phyloP scores from a whole-genome alignment of 2,329 filamentous ascomycete genomes.

The Hypoxylon sp. region DNA sequence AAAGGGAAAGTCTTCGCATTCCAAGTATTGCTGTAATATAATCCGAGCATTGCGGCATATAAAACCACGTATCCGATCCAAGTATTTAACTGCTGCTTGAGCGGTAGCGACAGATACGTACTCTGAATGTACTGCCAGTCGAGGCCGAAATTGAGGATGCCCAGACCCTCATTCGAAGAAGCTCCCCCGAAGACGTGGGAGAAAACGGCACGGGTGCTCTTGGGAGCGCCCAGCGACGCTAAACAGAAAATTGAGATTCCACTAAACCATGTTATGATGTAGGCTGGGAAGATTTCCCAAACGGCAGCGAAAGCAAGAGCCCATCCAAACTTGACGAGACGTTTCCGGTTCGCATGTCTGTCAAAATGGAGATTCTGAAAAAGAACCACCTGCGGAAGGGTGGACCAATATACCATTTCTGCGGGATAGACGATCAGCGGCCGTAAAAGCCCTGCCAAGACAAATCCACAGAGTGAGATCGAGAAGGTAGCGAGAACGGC shows the following conservation, averaged over 20 bases:
- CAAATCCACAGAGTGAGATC: conserved; percentile 68
- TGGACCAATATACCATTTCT: conserved; percentile 69
- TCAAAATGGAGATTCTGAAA: conserved; percentile 69
- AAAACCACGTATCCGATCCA: conserved; percentile 63
- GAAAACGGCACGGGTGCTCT: conserved; percentile 58
- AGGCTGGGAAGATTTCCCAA: conserved; percentile 68
- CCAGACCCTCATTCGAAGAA: conserved; percentile 65
- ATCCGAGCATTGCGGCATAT: conserved; percentile 63
- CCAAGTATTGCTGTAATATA: conserved; percentile 67
- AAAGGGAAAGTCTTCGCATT: conserved; percentile 62
- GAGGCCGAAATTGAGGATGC: conserved; percentile 63
- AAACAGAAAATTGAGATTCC: conserved; percentile 67
- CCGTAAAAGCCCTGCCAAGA: conserved; percentile 65
- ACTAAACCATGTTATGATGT: conserved; percentile 68
- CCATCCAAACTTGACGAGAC: conserved; percentile 66
- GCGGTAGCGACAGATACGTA: conserved; percentile 67
- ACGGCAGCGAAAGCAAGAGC: conserved; percentile 61
- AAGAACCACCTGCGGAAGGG: conserved; percentile 65
- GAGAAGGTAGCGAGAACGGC: conserved; percentile 65
- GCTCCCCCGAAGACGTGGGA: conserved; percentile 66
- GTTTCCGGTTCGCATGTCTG: conserved; percentile 63
- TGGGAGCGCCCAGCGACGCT: conserved; percentile 65
- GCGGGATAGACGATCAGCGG: conserved; percentile 68
- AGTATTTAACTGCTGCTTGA: conserved; percentile 63
- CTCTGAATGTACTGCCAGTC: conserved; percentile 70